Base-by-base conservation (phyloP, 2,329 filamentous ascomycete genomes). In the Eurotiales sp. region DNA sequence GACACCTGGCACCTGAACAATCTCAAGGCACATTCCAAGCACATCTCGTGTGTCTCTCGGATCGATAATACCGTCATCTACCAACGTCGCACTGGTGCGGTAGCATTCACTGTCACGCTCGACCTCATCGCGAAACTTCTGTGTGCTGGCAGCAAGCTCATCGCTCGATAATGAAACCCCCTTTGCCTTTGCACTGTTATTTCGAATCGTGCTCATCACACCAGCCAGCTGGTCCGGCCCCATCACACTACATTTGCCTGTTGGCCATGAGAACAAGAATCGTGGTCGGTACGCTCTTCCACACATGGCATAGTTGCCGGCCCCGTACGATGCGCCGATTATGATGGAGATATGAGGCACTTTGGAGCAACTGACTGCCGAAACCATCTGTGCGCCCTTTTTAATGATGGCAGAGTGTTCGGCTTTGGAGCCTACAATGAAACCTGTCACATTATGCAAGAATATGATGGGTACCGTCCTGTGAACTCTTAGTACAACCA, bases 241-340 rank as follows among this genome's bases (percentile, higher is more conserved):
- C 71, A 73, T 73, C 2, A 73, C 71, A 29, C 67, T 69, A 58
- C 70, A 72, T 15, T 67, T 61, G 0, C 69, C 67, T 1, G 58
- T 69, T 0, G 70, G 69, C 71, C 71, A 73, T 11, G 67, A 66
- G 51, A 75, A 75, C 3, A 75, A 52, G 47, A 76, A 75, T 0
- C 72, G 66, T 0, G 73, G 73, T 17, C 60, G 60, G 55, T 73
- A 76, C 1, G 69, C 48, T 17, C 72, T 51, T 1, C 73, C 73
- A 50, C 72, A 75, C 73, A 75, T 75, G 22, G 72, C 73, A 52
- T 75, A 76, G 54, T 76, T 76, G 0, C 73, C 73, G 2, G 73
- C 73, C 0, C 73, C 73, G 46, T 76, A 76, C 0, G 72, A 75
- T 0, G 73, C 67, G 0, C 73, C 73, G 10, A 72, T 47, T 32